Conservation (phyloP, 805 yeast genomes). For the Ogataea dorogensis region DNA sequence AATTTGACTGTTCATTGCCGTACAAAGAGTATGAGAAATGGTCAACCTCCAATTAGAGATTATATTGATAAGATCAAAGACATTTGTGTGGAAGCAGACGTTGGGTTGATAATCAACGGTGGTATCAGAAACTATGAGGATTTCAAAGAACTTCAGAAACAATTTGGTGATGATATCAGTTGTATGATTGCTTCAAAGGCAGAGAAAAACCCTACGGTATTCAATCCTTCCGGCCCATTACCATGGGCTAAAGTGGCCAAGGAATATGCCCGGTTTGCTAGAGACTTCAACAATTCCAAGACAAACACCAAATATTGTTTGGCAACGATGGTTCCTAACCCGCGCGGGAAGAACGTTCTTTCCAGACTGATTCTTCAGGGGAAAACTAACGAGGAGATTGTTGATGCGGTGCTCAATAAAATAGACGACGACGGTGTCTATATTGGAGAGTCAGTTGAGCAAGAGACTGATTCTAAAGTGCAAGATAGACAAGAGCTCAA, state of each 20-base stretch:
- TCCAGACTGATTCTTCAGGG: constrained; percentile 57
- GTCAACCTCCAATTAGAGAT: constrained; percentile 76
- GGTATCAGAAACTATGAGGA: constrained; percentile 58
- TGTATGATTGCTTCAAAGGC: constrained; percentile 95
- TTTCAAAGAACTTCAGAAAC: constrained; percentile 46
- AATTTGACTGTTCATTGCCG: constrained; percentile 92
- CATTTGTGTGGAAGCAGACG: constrained; percentile 58
- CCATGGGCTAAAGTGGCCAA: constrained; percentile 55
- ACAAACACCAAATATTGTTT: constrained; percentile 82
- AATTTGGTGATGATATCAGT: constrained; percentile 65
- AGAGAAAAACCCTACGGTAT: constrained; percentile 81
- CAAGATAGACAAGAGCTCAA: constrained; percentile 5
- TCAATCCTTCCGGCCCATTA: constrained; percentile 42
- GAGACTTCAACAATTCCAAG: constrained; percentile 55
- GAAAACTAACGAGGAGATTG: constrained; percentile 53
- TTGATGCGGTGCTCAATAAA: constrained; percentile 33
- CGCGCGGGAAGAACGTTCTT: constrained; percentile 35
- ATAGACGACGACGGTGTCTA: constrained; percentile 38
- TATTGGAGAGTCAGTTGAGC: constrained; percentile 7
- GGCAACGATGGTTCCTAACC: constrained; percentile 65
- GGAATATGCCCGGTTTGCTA: constrained; percentile 57
- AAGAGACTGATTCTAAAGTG: constrained; percentile 6
- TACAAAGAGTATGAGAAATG: constrained; percentile 81
- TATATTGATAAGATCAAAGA: constrained; percentile 61
- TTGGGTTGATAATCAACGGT: constrained; percentile 82